These are phyloP conservation scores for Eurotiales sp. DNA, from an alignment of 2,329 filamentous ascomycete genomes.

Conservation along the genomic window DNA sequence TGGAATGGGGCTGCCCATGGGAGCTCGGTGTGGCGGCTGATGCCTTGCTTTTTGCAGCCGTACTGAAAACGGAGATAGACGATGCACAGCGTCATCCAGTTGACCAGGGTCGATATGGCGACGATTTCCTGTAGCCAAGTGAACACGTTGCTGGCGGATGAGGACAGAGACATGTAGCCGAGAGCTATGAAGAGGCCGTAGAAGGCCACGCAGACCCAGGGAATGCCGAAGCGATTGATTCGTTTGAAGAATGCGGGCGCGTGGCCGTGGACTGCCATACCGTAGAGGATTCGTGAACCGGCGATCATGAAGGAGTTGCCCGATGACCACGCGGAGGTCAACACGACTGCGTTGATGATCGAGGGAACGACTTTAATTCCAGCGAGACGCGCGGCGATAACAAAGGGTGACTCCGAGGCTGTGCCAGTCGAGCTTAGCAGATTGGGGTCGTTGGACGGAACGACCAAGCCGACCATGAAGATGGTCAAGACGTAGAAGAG, in stretches of 20 bases:
- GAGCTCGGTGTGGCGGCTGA: constrained; percentile 4
- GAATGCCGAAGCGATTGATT: not conserved
- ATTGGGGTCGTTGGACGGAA: constrained; percentile 49
- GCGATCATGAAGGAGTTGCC: constrained; percentile 76
- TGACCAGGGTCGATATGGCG: constrained; percentile 65
- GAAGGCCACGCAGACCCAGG: not conserved
- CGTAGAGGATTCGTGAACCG: constrained; percentile 64
- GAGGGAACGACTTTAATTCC: constrained; percentile 61
- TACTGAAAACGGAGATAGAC: constrained; percentile 4
- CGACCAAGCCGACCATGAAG: constrained; percentile 58
- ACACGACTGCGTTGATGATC: constrained; percentile 75
- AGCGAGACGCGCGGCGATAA: constrained; percentile 47
- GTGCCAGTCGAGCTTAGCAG: constrained; percentile 43
- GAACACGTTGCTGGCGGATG: constrained; percentile 57
- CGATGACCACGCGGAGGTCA: constrained; percentile 74
- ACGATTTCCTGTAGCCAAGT: constrained; percentile 70
- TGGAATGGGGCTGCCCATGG: constrained; percentile 37
- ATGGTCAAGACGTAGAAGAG: constrained; percentile 60
- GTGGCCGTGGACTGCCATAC: constrained; percentile 60
- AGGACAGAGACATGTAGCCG: constrained; percentile 59
- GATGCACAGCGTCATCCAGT: constrained; percentile 49
- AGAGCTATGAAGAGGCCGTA: not conserved
- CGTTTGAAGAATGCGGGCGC: not conserved
- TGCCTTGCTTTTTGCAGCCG: not conserved
- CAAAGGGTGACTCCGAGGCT: constrained; percentile 48